These are phyloP conservation scores for Leptodontidium sp. DNA, from an alignment of 2,329 filamentous ascomycete species.

Conservation along the genomic window DNA sequence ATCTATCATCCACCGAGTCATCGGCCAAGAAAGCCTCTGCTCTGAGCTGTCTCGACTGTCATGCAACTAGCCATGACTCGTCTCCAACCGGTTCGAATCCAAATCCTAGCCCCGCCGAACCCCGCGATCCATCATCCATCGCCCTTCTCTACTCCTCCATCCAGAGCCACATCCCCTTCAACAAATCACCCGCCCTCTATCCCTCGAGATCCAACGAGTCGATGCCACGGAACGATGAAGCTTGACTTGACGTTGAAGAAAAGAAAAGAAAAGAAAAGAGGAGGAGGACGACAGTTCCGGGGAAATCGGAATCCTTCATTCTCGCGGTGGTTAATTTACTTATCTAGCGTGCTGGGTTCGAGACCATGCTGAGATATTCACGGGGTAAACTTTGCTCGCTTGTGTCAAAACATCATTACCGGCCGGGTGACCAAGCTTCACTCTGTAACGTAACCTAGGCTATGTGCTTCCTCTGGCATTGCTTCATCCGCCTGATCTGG, in stretches of 20 bases:
- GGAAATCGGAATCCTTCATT: background rate
- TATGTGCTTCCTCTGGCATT: too few species aligned
- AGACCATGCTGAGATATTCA: slow-evolving; percentile 7
- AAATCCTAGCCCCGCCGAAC: background rate
- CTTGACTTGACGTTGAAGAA: background rate
- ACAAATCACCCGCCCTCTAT: background rate
- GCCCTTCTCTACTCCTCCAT: background rate
- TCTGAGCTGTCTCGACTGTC: background rate
- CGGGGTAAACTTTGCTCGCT: background rate
- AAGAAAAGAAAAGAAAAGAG: background rate
- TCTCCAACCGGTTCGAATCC: background rate
- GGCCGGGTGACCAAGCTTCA: background rate
- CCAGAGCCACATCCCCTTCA: background rate
- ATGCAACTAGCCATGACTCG: background rate
- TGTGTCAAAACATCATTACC: too few species aligned
- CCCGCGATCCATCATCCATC: background rate
- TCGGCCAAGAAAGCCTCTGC: background rate
- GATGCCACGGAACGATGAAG: background rate
- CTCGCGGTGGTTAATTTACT: background rate
- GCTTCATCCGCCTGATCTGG: too few species aligned
- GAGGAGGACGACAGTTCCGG: too few species aligned
- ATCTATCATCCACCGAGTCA: background rate
- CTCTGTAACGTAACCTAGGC: too few species aligned
- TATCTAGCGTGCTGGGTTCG: background rate
- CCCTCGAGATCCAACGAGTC: background rate